These are phyloP conservation scores for Monosporascus ibericus DNA, from an alignment of 2,329 filamentous ascomycete species.

Conservation along the genomic window DNA sequence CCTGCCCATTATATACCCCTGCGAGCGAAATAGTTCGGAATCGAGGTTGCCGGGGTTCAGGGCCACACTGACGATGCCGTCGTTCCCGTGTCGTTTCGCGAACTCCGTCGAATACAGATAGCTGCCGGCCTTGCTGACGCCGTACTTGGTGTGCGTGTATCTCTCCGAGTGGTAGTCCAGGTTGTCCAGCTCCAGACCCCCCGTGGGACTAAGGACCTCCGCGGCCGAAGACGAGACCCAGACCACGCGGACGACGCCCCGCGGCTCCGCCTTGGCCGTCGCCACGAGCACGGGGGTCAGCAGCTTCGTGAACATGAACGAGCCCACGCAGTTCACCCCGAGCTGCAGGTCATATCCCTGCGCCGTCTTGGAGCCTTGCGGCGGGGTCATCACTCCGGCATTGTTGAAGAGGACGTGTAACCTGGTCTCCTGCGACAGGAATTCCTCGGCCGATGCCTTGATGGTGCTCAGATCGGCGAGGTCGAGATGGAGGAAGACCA, in stretches of 20 bases:
- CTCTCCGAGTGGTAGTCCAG: conserved; percentile 1
- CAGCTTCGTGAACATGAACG: conserved; percentile 3
- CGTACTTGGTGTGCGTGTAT: conserved; percentile 1
- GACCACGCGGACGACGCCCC: conserved; percentile 2
- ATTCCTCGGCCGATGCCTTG: conserved; percentile 1
- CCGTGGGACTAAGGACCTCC: neutral
- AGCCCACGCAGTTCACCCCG: conserved; percentile 2
- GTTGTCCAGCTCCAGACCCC: conserved; percentile 1
- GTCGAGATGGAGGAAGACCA: neutral
- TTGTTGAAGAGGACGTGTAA: conserved; percentile 6
- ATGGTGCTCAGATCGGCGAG: conserved; percentile 3
- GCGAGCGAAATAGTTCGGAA: conserved; percentile 12
- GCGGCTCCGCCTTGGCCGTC: conserved; percentile 2
- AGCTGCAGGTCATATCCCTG: conserved; percentile 4
- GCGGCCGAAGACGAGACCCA: conserved; percentile 2
- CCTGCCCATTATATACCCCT: neutral
- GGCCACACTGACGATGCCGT: conserved; percentile 9
- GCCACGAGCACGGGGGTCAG: conserved; percentile 3
- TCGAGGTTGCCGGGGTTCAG: conserved; percentile 16
- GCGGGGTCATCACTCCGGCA: conserved; percentile 1
- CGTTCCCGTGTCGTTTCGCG: conserved; percentile 3
- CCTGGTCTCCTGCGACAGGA: conserved; percentile 1
- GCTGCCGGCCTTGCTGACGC: conserved; percentile 8
- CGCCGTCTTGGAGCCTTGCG: neutral
- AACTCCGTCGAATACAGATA: conserved; percentile 5